Evolutionary conservation across 106 monocot species (phyloP), one percentile per base, ranked within the genome.

Genomic region (Apostasia ramifera): DNA sequence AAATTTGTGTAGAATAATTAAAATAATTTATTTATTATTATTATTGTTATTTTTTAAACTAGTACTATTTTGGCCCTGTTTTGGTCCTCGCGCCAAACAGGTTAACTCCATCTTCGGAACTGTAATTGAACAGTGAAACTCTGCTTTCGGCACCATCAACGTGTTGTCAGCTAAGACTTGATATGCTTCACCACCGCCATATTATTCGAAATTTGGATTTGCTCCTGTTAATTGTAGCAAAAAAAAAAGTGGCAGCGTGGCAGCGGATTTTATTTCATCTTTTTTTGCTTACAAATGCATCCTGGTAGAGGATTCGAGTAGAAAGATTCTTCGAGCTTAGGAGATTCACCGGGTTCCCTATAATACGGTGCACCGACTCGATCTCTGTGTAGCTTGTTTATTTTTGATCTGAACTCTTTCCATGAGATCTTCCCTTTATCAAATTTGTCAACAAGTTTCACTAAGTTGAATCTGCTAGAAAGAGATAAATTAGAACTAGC

Each of bases 271-370:
- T n/a, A 45, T 14, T 45, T 63, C 9, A 11, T 45, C 10, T 4
- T 12, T 55, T 59, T 71, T 46, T 68, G 81, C 57, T 81, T 84
- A 74, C 95, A 95, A 81, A 95, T 86, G 63, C 95, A 95, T 39
- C 86, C 95, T 44, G 91, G 91, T 38, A 91, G 71, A 53, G 91
- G 91, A 60, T 95, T 95, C 10, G 95, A 83, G 73, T 84, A 91
- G 71, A 95, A 95, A 66, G 82, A 86, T 66, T 95, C 95, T 71
- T 95, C 95, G 40, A 95, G 75, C 80, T 91, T 95, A 47, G 91
- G 95, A 67, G 84, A 70, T 72, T 91, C 95, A 55, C 95, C 91
- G 55, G 78, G 72, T 45, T 91, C 86, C 64, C 95, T 88, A 15
- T 76, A 66, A 71, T 91, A 88, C 58, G 95, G 95, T 70, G 75